phyloP scores from a whole-genome alignment of 1,139 yeast genomes.

The Lodderomyces parapsilosis region DNA sequence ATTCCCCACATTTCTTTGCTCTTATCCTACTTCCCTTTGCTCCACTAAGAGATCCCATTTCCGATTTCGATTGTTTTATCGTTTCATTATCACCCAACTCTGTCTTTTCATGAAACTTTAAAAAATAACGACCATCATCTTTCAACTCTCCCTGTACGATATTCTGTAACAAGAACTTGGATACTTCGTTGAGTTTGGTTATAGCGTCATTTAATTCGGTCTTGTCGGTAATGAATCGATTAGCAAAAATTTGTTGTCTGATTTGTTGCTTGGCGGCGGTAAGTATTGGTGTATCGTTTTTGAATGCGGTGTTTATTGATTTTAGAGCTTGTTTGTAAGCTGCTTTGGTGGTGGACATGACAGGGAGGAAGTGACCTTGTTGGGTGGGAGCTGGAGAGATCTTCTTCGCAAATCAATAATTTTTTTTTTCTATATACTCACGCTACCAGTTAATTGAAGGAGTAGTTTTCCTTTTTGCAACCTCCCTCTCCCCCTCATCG shows the following conservation, averaged over 20 bases:
- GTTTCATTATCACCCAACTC: constrained; percentile 88
- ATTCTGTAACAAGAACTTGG: constrained; percentile 64
- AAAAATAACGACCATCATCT: constrained; percentile 43
- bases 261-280: constrained; percentile 65
- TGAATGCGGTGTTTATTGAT: constrained; percentile 70
- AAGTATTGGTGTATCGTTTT: constrained; percentile 52
- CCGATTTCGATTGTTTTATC: constrained; percentile 34
- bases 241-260: constrained; percentile 52
- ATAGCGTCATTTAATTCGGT: constrained; percentile 53
- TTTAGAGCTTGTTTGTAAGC: constrained; percentile 73
- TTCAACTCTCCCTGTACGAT: constrained; percentile 78
- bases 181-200: constrained; percentile 64
- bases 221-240: constrained; percentile 28
- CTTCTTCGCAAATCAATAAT: background rate
- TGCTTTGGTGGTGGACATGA: constrained; percentile 22
- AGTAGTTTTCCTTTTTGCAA: too few species aligned
- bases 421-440: background rate
- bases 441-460: background rate
- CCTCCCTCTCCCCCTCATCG: too few species aligned
- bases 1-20: constrained; percentile 6
- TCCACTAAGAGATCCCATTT: constrained; percentile 46
- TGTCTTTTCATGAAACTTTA: constrained; percentile 76
- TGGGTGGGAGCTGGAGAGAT: background rate
- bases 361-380: background rate
- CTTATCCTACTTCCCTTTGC: constrained; percentile 23